phyloP scores from a whole-genome alignment of 768 basidiomycete species.

The Macrolepiota fuliginosa region DNA sequence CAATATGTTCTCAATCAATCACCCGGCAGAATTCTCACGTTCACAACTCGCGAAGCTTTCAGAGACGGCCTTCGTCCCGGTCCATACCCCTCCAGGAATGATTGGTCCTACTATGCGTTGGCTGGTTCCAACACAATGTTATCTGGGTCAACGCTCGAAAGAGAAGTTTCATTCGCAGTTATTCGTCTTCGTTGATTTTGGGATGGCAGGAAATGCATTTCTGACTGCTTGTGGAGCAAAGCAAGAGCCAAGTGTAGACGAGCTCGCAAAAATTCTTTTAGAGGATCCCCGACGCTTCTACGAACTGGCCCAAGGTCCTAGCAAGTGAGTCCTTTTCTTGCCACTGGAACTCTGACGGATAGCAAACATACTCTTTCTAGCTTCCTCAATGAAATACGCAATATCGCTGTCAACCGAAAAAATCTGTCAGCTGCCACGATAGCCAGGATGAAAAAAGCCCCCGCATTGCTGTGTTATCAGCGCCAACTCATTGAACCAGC shows the following conservation, averaged over 20 bases:
- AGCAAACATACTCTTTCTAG: conserved; percentile 33
- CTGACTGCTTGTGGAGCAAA: conserved; percentile 85
- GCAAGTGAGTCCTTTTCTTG: conserved; percentile 45
- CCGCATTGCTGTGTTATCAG: conserved; percentile 75
- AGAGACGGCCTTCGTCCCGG: conserved; percentile 64
- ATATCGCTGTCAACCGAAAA: conserved; percentile 77
- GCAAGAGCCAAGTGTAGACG: conserved; percentile 82
- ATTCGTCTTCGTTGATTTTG: conserved; percentile 90
- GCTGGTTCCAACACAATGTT: conserved; percentile 67
- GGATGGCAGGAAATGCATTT: conserved; percentile 77
- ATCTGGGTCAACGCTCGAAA: conserved; percentile 51
- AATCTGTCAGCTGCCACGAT: conserved; percentile 51
- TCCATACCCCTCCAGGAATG: conserved; percentile 29
- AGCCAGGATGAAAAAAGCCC: conserved; percentile 62
- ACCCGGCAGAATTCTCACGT: conserved; percentile 51
- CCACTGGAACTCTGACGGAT: background rate
- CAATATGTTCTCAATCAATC: background rate
- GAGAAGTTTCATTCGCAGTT: conserved; percentile 73
- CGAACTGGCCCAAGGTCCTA: conserved; percentile 62
- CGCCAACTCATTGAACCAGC: conserved; percentile 41
- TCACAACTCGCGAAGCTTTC: conserved; percentile 58
- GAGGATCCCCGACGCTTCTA: conserved; percentile 72
- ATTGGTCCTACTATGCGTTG: conserved; percentile 34
- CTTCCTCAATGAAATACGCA: conserved; percentile 78
- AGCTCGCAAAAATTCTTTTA: conserved; percentile 70